Evolutionary conservation across 441 rosid species (phyloP).

Genomic region (Gossypium schwendimanii): DNA sequence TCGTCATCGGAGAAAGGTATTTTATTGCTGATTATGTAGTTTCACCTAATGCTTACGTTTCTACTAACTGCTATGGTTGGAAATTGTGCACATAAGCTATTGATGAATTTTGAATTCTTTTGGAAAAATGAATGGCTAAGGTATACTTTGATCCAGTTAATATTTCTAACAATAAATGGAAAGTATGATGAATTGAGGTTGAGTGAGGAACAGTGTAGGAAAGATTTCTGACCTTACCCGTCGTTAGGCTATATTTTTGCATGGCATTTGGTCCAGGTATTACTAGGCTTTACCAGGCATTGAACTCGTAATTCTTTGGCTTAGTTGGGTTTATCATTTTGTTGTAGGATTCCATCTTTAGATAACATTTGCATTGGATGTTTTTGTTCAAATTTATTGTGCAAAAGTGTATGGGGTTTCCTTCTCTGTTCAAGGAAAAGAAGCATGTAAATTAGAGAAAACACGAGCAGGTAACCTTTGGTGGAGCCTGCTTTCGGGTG

Average conservation of each 20-base stretch:
- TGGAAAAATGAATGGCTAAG: not conserved
- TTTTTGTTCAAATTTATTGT: not conserved
- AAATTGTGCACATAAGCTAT: not conserved
- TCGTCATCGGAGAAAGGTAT: conserved; percentile 94
- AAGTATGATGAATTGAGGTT: not conserved
- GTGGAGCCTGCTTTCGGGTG: not conserved
- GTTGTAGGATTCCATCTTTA: not conserved
- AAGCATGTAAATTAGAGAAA: conserved; percentile 1
- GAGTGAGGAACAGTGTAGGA: not conserved
- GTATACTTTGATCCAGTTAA: not conserved
- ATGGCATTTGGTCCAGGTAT: not conserved
- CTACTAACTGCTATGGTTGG: not conserved
- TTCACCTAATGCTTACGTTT: not conserved
- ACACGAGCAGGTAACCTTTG: not conserved
- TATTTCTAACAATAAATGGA: conserved; percentile 5
- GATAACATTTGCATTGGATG: not conserved
- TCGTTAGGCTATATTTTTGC: not conserved
- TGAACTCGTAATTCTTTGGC: not conserved
- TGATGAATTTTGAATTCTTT: conserved; percentile 1
- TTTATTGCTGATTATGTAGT: conserved; percentile 2
- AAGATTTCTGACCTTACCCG: not conserved
- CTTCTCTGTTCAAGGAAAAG: not conserved
- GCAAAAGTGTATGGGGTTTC: not conserved
- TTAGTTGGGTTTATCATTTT: not conserved
- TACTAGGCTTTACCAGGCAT: not conserved